These are phyloP conservation scores for Pseudogymnoascus sp. DNA, from an alignment of 2,329 filamentous ascomycete species.

Conservation along the genomic window DNA sequence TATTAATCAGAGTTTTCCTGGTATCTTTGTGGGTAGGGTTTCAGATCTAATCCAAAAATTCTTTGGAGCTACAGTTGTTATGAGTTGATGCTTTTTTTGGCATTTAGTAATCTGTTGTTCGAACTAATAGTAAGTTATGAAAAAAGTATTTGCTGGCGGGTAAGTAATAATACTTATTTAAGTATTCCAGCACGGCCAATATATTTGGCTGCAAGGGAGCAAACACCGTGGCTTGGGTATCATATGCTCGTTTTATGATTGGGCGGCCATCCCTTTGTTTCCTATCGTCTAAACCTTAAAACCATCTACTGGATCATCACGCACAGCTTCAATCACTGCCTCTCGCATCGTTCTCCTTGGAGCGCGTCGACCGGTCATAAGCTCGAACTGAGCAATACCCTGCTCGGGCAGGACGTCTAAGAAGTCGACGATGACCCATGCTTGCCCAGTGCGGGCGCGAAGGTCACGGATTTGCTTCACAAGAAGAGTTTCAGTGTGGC, in stretches of 20 bases:
- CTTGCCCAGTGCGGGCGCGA: constrained; percentile 37
- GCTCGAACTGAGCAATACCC: constrained; percentile 70
- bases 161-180: not conserved
- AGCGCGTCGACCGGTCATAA: constrained; percentile 65
- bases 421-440: constrained; percentile 66
- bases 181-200: not conserved
- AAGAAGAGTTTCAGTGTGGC: constrained; percentile 61
- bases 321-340: constrained; percentile 39
- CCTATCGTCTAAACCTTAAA: not conserved
- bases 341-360: constrained; percentile 62
- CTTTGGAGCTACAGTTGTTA: not conserved
- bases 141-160: not conserved
- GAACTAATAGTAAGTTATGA: not conserved
- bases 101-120: not conserved
- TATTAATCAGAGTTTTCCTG: not conserved
- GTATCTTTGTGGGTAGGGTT: not conserved
- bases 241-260: not conserved
- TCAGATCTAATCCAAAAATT: not conserved
- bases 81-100: not conserved
- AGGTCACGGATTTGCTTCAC: constrained; percentile 55
- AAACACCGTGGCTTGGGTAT: not conserved
- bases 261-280: not conserved
- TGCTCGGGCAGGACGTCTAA: constrained; percentile 69
- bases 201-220: not conserved
- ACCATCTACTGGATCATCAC: not conserved